phyloP scores from a whole-genome alignment of 805 yeast species.

The Metschnikowia proteae region DNA sequence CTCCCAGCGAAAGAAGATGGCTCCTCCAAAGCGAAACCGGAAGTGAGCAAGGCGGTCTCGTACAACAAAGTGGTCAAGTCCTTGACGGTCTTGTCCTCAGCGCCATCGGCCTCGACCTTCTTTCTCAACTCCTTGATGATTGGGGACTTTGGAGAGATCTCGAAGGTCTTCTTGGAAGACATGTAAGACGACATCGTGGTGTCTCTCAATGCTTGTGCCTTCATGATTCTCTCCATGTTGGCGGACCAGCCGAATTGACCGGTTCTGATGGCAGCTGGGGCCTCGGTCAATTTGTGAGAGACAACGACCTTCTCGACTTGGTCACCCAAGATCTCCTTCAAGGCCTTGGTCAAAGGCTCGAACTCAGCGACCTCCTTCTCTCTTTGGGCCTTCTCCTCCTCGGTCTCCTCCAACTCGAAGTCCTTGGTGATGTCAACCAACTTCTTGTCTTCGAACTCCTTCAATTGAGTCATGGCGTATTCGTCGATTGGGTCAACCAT shows the following conservation, averaged over 20 bases:
- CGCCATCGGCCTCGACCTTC: slow-evolving; percentile 96
- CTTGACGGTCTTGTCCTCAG: slow-evolving; percentile 97
- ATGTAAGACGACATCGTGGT: slow-evolving; percentile 98
- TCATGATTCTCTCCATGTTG: slow-evolving; percentile 99
- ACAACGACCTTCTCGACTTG: slow-evolving; percentile 99
- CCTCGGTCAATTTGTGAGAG: slow-evolving; percentile 93
- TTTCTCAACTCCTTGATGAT: slow-evolving; percentile 93
- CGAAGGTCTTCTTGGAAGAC: slow-evolving; percentile 99
- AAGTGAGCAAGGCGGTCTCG: slow-evolving; percentile 97
- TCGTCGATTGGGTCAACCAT: slow-evolving; percentile 99
- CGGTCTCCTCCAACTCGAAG: slow-evolving; percentile 97
- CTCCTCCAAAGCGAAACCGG: slow-evolving; percentile 98
- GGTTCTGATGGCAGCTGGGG: slow-evolving; percentile 99
- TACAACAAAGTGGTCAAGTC: slow-evolving; percentile 93
- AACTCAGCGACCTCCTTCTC: slow-evolving; percentile 90
- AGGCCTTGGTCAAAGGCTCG: slow-evolving; percentile 90
- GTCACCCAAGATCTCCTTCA: slow-evolving; percentile 96
- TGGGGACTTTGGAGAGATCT: slow-evolving; percentile 94
- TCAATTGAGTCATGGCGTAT: slow-evolving; percentile 98
- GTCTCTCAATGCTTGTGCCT: slow-evolving; percentile 99
- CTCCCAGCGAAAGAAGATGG: slow-evolving; percentile 96
- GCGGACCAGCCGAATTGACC: slow-evolving; percentile 99
- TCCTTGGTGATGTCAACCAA: slow-evolving; percentile 98
- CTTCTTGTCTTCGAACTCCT: slow-evolving; percentile 99
- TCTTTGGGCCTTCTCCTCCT: slow-evolving; percentile 92